A percentile compares a stretch with the other conserved stretches of the same genome.
These are phyloP conservation scores for Trichomonas gallinae DNA, from an alignment of 208 protist genomes.

Conservation along the genomic window DNA sequence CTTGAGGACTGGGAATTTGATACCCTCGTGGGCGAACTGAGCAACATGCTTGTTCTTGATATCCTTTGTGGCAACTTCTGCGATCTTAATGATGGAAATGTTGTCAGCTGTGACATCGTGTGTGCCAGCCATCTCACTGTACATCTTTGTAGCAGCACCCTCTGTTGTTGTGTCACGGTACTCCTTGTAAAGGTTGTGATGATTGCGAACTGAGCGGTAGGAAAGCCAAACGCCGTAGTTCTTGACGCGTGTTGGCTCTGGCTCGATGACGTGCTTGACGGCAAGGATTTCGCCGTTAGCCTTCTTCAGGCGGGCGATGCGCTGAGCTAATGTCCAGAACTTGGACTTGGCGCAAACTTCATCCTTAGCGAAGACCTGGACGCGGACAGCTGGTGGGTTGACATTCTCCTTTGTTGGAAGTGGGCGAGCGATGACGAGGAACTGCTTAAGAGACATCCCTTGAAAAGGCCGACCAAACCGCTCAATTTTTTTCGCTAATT, in stretches of 20 bases:
- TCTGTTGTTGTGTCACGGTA: conserved; percentile 72
- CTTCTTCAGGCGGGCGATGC: background rate
- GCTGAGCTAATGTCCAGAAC: conserved; percentile 75
- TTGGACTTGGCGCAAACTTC: conserved; percentile 84
- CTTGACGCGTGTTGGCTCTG: conserved; percentile 72
- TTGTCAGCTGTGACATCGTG: conserved; percentile 73
- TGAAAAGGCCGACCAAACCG: background rate
- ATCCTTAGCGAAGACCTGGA: conserved; percentile 92
- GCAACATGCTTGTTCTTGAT: conserved; percentile 57
- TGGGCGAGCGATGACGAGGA: conserved; percentile 24
- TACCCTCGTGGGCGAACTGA: conserved; percentile 54
- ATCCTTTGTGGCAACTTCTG: conserved; percentile 63
- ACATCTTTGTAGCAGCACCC: conserved; percentile 23
- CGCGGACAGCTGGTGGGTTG: conserved; percentile 71
- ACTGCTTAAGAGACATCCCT: background rate
- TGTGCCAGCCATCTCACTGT: conserved; percentile 79
- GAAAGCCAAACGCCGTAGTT: conserved; percentile 96
- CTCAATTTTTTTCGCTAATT: too few relatives aligned
- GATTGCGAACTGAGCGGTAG: conserved; percentile 90
- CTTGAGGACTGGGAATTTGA: background rate
- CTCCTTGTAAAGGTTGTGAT: conserved; percentile 98
- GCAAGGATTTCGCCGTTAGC: conserved; percentile 20
- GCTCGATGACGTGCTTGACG: conserved; percentile 63
- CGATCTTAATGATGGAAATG: conserved; percentile 83
- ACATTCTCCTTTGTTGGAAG: background rate